Evolutionary conservation across 352 stramenopile genomes (phyloP).

Genomic region (Phytophthora foliorum): DNA sequence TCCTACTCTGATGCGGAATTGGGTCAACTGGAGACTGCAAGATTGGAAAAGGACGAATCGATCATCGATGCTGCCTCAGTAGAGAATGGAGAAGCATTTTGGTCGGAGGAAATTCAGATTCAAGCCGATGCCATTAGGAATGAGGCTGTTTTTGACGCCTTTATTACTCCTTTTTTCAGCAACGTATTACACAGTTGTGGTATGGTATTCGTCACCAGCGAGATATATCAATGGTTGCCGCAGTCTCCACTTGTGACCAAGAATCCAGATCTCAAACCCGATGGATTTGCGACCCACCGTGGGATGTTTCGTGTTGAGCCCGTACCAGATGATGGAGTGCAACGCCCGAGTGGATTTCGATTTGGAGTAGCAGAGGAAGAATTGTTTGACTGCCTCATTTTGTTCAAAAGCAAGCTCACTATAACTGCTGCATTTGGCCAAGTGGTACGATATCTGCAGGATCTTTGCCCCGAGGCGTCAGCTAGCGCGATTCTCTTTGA

Average conservation of each 20-base stretch:
- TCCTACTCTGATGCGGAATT: constrained; percentile 1
- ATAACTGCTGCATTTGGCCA: constrained; percentile 44
- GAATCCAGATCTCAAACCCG: constrained; percentile 14
- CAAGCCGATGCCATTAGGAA: constrained; percentile 11
- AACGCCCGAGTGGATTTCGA: constrained; percentile 27
- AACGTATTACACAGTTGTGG: constrained; percentile 11
- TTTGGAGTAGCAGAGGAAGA: constrained; percentile 16
- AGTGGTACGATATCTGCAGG: constrained; percentile 39
- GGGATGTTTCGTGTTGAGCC: constrained; percentile 31
- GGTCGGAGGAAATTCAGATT: constrained; percentile 12
- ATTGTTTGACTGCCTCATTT: constrained; percentile 48
- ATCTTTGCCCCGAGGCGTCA: constrained; percentile 23
- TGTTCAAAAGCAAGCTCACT: constrained; percentile 43
- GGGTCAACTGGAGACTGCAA: constrained; percentile 1
- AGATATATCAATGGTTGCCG: constrained; percentile 23
- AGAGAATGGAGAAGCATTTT: constrained; percentile 14
- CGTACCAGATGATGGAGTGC: constrained; percentile 26
- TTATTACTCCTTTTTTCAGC: constrained; percentile 4
- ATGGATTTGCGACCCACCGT: constrained; percentile 40
- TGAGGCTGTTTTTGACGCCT: constrained; percentile 2
- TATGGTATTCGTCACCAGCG: constrained; percentile 27
- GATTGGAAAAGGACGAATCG: constrained; percentile 5
- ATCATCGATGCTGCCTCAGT: constrained; percentile 6
- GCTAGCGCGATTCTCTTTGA: constrained; percentile 39
- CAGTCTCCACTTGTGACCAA: constrained; percentile 10